Base-by-base conservation (phyloP, 768 basidiomycete genomes). In the Candolleomyces eurysporus region DNA sequence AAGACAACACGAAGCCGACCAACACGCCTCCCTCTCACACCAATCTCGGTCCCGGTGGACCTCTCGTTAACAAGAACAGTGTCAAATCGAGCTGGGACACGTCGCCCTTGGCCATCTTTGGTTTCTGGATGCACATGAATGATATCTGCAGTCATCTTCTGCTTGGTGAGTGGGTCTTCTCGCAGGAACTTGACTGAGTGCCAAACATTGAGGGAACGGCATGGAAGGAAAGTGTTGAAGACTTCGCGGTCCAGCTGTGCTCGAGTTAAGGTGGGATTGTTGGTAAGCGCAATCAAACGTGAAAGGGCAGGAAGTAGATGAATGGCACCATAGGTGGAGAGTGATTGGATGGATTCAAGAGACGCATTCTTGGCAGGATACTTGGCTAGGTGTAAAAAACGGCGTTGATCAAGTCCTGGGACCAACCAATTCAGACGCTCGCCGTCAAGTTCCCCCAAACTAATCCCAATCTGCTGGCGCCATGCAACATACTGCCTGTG, bases 131-230 rank as follows among this genome's bases (percentile, higher is more conserved):
- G 48, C 10, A 19, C 48, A 22, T 49, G 48, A 19, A 49, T 49
- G 14, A 19, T 7, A 19, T 49, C 48, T 9, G 21, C 48, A n/a
- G n/a, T n/a, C n/a, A n/a, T n/a, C n/a, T n/a, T n/a, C n/a, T n/a
- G n/a, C n/a, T n/a, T n/a, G n/a, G n/a, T n/a, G 21, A 49, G 8
- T 52, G 66, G 48, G 43, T 76, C 72, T 1, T 51, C 36, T n/a
- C 62, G 48, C 50, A 61, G 63, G 62, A 76, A 78, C 59, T 76
- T 77, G 45, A 78, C 68, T 9, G 67, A 71, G 62, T 79, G 73
- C 56, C 64, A 81, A 1, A 76, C 69, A 0, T 71, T 63, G 1
- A 81, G 56, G 5, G 63, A 62, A 4, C 51, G 31, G 42, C 74
- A 75, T 9, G 62, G 67, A 16, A 75, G 36, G 32, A 61, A 50